Percentiles rank a stretch among this genome's conserved stretches.
These are phyloP conservation scores for Mycena leptocephala DNA, from an alignment of 768 basidiomycete species.

Conservation along the genomic window DNA sequence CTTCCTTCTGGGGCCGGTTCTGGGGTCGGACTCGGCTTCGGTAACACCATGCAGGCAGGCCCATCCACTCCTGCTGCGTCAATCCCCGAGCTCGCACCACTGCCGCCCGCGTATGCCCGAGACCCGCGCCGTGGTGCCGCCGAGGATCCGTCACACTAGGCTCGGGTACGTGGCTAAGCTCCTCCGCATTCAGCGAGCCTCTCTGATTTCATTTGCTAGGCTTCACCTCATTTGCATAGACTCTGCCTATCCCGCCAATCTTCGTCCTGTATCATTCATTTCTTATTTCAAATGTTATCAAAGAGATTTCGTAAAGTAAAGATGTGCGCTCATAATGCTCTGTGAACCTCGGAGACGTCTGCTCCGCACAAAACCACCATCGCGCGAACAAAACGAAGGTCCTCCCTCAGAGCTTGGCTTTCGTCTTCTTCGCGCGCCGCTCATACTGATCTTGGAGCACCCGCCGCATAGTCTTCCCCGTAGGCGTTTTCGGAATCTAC, in stretches of 20 bases:
- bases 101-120: slow-evolving; percentile 23
- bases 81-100: not conserved
- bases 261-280: not conserved
- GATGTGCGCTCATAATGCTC: not conserved
- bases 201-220: not conserved
- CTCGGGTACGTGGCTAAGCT: slow-evolving; percentile 4
- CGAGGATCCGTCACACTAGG: not conserved
- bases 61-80: not conserved
- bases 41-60: not conserved
- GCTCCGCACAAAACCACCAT: not conserved
- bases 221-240: not conserved
- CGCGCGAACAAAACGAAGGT: not conserved
- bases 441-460: slow-evolving; percentile 75
- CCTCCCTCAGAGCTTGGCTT: slow-evolving; percentile 43
- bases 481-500: slow-evolving; percentile 83
- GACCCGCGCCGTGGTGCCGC: not conserved
- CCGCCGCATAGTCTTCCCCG: slow-evolving; percentile 80
- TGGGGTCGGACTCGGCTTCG: slow-evolving; percentile 1
- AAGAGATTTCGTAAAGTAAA: not conserved
- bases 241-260: slow-evolving; percentile 5
- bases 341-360: too few relatives aligned
- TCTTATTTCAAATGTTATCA: slow-evolving; percentile 4
- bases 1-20: not conserved
- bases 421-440: slow-evolving; percentile 31
- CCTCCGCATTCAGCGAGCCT: not conserved